These are phyloP conservation scores for Phytophthora pisi DNA, from an alignment of 352 stramenopile species.

Conservation along the genomic window DNA sequence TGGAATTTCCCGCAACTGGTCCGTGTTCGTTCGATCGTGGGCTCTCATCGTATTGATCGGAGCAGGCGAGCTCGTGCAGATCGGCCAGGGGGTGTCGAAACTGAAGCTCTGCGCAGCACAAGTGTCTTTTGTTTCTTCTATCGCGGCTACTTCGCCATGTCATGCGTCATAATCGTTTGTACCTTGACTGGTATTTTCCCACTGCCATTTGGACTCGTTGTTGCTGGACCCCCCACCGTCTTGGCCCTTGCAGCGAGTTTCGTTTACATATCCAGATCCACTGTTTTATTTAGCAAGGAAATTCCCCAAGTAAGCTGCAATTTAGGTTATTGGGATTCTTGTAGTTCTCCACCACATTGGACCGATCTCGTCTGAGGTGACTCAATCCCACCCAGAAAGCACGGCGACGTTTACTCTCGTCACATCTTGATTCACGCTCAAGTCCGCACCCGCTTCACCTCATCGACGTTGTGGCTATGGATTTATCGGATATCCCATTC, in stretches of 20 bases:
- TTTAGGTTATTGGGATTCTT: too few species aligned
- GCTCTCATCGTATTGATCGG: background rate
- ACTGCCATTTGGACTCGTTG: background rate
- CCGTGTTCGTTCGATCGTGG: background rate
- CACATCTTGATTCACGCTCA: background rate
- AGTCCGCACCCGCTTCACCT: background rate
- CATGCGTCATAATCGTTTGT: background rate
- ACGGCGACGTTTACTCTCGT: slow-evolving; percentile 6
- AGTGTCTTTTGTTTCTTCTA: background rate
- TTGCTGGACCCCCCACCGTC: background rate
- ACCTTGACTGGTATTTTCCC: background rate
- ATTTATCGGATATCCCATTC: slow-evolving; percentile 41
- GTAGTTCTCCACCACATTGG: too few species aligned
- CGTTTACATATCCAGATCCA: background rate
- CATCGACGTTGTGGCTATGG: slow-evolving; percentile 15
- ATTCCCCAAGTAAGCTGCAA: too few species aligned
- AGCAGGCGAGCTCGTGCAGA: background rate
- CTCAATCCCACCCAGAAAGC: slow-evolving; percentile 22
- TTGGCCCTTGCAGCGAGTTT: background rate
- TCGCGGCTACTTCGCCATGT: background rate
- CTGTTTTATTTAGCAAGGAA: too few species aligned
- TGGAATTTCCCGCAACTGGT: background rate
- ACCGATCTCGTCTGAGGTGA: too few species aligned
- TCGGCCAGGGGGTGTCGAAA: background rate
- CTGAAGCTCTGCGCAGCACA: background rate